Percentiles rank a stretch among this genome's conserved stretches.
These are phyloP conservation scores for Begonia loranthoides DNA, from an alignment of 306 rosid species.

Conservation along the genomic window DNA sequence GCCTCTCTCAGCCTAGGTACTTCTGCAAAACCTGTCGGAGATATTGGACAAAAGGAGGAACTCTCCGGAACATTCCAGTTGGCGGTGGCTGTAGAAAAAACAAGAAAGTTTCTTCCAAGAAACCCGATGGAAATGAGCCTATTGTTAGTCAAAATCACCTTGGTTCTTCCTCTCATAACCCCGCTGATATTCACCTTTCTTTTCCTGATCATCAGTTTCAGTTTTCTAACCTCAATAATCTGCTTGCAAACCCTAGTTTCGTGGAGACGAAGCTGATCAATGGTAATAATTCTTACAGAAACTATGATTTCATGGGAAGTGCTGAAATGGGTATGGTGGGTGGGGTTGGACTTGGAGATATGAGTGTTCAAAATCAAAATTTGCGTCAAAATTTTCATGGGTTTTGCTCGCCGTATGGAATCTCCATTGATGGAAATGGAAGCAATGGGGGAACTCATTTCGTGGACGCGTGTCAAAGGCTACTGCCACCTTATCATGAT, in stretches of 20 bases:
- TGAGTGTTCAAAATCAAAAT: not conserved
- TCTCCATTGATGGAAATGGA: slow-evolving; percentile 29
- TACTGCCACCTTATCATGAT: slow-evolving; percentile 58
- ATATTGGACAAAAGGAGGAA: slow-evolving; percentile 98
- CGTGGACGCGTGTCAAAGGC: slow-evolving; percentile 64
- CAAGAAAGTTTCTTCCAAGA: slow-evolving; percentile 63
- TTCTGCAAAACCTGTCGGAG: slow-evolving; percentile 92
- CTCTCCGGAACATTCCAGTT: slow-evolving; percentile 91
- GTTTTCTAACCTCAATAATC: slow-evolving; percentile 39
- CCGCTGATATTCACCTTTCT: slow-evolving; percentile 66
- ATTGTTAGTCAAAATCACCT: slow-evolving; percentile 9
- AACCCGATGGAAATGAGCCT: slow-evolving; percentile 30
- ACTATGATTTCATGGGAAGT: slow-evolving; percentile 40
- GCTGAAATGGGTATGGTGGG: slow-evolving; percentile 28
- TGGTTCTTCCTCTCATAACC: slow-evolving; percentile 23
- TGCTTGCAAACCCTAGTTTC: slow-evolving; percentile 42
- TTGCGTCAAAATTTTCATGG: slow-evolving; percentile 32
- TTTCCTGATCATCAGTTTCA: slow-evolving; percentile 45
- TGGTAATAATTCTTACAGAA: slow-evolving; percentile 27
- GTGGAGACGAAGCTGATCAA: slow-evolving; percentile 13
- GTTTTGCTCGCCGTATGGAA: slow-evolving; percentile 41
- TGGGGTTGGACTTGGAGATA: slow-evolving; percentile 25
- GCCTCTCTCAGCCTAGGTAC: slow-evolving; percentile 93
- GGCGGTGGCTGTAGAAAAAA: slow-evolving; percentile 95
- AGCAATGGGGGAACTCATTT: slow-evolving; percentile 19